Base-by-base conservation (phyloP, 352 stramenopile species). In the Plasmopara muralis region DNA sequence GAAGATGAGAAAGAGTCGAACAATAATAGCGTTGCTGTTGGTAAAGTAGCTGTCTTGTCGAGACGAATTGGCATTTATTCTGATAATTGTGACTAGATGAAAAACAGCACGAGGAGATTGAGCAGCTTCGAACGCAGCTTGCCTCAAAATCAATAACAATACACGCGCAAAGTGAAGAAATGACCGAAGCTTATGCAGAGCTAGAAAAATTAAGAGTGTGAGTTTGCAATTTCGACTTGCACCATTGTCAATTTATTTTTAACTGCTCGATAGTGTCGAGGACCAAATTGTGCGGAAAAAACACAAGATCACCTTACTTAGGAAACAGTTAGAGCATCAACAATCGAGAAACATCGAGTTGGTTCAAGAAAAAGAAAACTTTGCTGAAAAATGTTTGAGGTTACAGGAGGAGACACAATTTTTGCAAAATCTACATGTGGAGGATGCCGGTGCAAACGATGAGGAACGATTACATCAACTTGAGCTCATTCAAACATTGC, bases 371-470 rank as follows among this genome's bases (percentile, higher is more conserved):
- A 75, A 77, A 35, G 76, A 85, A 51, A 42, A 35, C 0, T 47
- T 80, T 14, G 46, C 49, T 0, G 78, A 84, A 20, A 71, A 72
- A 33, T 66, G 54, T 15, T 25, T 63, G 9, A 68, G 83, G 30
- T 43, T 86, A 0, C 53, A 75, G 47, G 74, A 78, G 20, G 70
- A 89, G 44, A 46, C 85, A 7, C 70, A 80, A 49, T 85, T 87
- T 54, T 38, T 87, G 0, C 64, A 60, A 2, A 72, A 83, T 31
- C 65, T 71, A 12, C 75, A 68, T 9, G 54, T 70, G 7, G 71
- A 83, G 14, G 68, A 87, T 31, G 64, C 66, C 4, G 59, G 66
- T 13, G 65, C 63, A 5, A 77, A 73, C n/a, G 76, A 87, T 46
- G 66, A 72, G 8, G 78, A 86, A 31, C 66, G 77, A 10, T 57